Percentiles rank a stretch among this genome's conserved stretches.
Evolutionary conservation across 2,329 filamentous ascomycete species (phyloP).

Genomic region (Septoria linicola): DNA sequence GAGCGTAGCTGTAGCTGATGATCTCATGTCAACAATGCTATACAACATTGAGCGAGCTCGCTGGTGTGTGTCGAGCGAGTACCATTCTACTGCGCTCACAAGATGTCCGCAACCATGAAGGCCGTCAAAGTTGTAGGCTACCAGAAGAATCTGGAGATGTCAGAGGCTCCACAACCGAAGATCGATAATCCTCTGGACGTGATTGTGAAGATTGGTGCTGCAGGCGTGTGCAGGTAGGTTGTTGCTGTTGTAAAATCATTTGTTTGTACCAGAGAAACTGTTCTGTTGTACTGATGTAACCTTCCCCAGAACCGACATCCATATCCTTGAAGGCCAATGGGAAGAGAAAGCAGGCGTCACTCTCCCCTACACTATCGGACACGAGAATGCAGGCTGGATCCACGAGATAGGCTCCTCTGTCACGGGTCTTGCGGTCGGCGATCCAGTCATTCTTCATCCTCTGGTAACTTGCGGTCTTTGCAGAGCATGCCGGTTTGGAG

Average conservation of each 20-base stretch:
- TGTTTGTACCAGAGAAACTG: not conserved
- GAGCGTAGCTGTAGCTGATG: not conserved
- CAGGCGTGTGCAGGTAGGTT: conserved; percentile 29
- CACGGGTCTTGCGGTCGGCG: conserved; percentile 24
- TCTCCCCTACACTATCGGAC: conserved; percentile 31
- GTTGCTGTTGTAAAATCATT: too few species aligned
- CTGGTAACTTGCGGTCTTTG: conserved; percentile 31
- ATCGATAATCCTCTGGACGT: conserved; percentile 28
- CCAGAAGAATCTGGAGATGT: conserved; percentile 28
- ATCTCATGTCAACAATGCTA: conserved; percentile 1
- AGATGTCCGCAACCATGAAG: conserved; percentile 21
- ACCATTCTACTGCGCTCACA: not conserved
- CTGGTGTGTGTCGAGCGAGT: not conserved
- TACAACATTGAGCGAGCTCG: conserved; percentile 5
- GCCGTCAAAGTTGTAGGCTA: conserved; percentile 30
- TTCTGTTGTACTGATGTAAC: not conserved
- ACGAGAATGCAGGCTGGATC: conserved; percentile 32
- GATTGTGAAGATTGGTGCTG: conserved; percentile 32
- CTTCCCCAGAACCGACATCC: conserved; percentile 28
- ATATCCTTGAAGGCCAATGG: conserved; percentile 33
- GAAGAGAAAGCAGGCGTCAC: conserved; percentile 28
- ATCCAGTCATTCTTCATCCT: conserved; percentile 31
- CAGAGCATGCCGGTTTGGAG: conserved; percentile 30
- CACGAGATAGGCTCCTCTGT: conserved; percentile 28
- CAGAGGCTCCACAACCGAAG: conserved; percentile 28